Evolutionary conservation across 2,329 filamentous ascomycete genomes (phyloP).

Genomic region (Aspergillus jensenii): DNA sequence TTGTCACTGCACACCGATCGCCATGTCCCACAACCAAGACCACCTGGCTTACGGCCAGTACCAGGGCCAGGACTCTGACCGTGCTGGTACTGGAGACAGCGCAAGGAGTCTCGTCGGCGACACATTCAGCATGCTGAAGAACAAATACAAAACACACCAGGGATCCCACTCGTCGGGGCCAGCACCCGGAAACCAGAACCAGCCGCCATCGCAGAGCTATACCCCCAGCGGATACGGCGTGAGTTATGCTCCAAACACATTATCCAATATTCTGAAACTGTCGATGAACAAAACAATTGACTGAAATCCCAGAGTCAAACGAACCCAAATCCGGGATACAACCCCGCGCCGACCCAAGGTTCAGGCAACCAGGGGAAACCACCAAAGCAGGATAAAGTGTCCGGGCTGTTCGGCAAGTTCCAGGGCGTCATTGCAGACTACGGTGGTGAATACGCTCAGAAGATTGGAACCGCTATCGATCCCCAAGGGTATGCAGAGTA

Average conservation of each 20-base stretch:
- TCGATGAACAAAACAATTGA: not conserved
- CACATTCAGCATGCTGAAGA: conserved; percentile 49
- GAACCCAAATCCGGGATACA: conserved; percentile 14
- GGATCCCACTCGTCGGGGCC: conserved; percentile 13
- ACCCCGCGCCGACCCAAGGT: conserved; percentile 25
- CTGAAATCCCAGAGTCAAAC: not conserved
- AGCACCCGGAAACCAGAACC: conserved; percentile 7
- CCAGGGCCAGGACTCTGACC: conserved; percentile 32
- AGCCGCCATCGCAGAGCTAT: conserved; percentile 11
- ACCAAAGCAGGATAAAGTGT: conserved; percentile 37
- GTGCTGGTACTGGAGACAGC: conserved; percentile 35
- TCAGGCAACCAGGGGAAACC: conserved; percentile 28
- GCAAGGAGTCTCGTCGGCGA: conserved; percentile 55
- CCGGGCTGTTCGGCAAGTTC: conserved; percentile 56
- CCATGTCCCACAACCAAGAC: conserved; percentile 48
- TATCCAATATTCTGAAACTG: not conserved
- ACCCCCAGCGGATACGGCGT: conserved; percentile 25
- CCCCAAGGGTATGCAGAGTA: conserved; percentile 50
- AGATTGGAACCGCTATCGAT: conserved; percentile 47
- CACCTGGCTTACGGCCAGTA: conserved; percentile 58
- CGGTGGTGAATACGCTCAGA: conserved; percentile 52
- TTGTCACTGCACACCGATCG: not conserved
- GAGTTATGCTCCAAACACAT: conserved; percentile 9
- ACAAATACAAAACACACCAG: conserved; percentile 36
- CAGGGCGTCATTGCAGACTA: conserved; percentile 53